Percentiles rank a stretch among this genome's conserved stretches.
These are phyloP conservation scores for Rhexocercosporidium sp. DNA, from an alignment of 2,329 filamentous ascomycete species.

Conservation along the genomic window DNA sequence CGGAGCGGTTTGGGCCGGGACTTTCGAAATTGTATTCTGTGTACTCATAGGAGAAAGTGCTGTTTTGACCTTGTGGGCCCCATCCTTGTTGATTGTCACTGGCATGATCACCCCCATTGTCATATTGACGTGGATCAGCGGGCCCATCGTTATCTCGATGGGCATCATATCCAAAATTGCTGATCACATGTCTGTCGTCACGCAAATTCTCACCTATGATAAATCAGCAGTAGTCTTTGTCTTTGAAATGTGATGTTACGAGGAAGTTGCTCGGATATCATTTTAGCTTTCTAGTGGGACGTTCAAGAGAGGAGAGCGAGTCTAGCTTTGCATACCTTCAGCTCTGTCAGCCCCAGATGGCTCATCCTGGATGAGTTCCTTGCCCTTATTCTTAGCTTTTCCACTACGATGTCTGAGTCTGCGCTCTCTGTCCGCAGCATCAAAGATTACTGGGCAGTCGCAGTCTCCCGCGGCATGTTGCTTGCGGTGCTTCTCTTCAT, in stretches of 20 bases:
- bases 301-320: not conserved
- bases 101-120: not conserved
- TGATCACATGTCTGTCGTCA: not conserved
- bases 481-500: constrained; percentile 36
- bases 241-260: not conserved
- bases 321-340: constrained; percentile 6
- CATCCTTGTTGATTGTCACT: constrained; percentile 1
- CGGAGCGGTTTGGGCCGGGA: not conserved
- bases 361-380: constrained; percentile 16
- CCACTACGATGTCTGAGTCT: constrained; percentile 15
- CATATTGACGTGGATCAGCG: not conserved
- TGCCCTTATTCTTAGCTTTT: constrained; percentile 20
- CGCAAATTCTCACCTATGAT: not conserved
- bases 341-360: not conserved
- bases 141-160: constrained; percentile 1
- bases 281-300: not conserved
- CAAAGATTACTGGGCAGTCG: constrained; percentile 36
- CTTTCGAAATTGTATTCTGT: not conserved
- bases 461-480: constrained; percentile 35
- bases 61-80: not conserved
- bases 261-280: not conserved
- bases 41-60: not conserved
- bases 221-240: not conserved
- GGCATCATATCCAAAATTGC: constrained; percentile 14
- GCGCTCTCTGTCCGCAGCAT: constrained; percentile 30